phyloP scores from a whole-genome alignment of 2,329 filamentous ascomycete genomes.

The Scytalidium lignicola region DNA sequence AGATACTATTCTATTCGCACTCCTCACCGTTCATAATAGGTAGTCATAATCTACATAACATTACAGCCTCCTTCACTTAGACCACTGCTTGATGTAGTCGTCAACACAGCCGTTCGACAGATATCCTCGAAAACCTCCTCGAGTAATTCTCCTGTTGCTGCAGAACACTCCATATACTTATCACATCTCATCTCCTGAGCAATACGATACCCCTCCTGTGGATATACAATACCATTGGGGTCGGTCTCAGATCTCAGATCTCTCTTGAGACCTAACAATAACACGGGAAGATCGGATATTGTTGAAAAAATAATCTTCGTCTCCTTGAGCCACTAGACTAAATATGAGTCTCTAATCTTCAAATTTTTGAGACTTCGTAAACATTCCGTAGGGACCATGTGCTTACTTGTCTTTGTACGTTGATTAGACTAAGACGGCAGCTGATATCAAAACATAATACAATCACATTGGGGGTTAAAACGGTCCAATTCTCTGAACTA shows the following conservation, averaged over 20 bases:
- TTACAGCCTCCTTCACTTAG: slow-evolving; percentile 51
- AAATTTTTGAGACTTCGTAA: neutral
- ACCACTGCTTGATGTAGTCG: slow-evolving; percentile 35
- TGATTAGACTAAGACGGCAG: slow-evolving; percentile 51
- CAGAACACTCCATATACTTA: slow-evolving; percentile 60
- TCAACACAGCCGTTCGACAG: slow-evolving; percentile 49
- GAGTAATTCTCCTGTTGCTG: slow-evolving; percentile 54
- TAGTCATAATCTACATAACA: slow-evolving; percentile 33
- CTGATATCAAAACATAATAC: slow-evolving; percentile 59
- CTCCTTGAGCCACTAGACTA: slow-evolving; percentile 51
- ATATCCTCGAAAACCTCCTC: slow-evolving; percentile 56
- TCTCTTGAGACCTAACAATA: slow-evolving; percentile 56
- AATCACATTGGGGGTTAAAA: slow-evolving; percentile 53
- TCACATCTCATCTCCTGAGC: slow-evolving; percentile 56
- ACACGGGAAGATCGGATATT: slow-evolving; percentile 44
- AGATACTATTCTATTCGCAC: too few species aligned
- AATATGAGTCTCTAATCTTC: neutral
- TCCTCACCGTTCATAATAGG: too few species aligned
- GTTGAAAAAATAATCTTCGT: slow-evolving; percentile 40
- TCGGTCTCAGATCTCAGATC: slow-evolving; percentile 52
- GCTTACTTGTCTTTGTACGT: slow-evolving; percentile 51
- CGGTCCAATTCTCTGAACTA: slow-evolving; percentile 52
- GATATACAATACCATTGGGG: slow-evolving; percentile 55
- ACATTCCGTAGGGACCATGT: neutral
- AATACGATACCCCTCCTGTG: slow-evolving; percentile 52